Evolutionary conservation across 805 yeast species (phyloP), one percentile per base, ranked within the genome.

Genomic region (Candida lessepsii): DNA sequence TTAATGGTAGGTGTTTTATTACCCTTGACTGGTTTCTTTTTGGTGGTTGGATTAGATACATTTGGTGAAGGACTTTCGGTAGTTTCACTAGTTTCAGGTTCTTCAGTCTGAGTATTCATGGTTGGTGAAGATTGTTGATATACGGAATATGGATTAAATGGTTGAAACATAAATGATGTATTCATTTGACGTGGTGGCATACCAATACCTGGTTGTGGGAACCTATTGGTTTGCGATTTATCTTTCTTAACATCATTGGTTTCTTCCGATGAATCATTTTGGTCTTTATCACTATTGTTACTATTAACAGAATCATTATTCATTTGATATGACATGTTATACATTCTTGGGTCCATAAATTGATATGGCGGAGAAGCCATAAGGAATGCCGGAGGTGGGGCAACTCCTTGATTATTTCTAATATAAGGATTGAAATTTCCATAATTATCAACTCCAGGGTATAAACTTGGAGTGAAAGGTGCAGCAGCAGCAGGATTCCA

Each of bases 401-500:
- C 61, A 11, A 24, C 29, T 3, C 27, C 35, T 24, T 21, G 35
- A 18, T 33, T 24, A 11, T 9, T 35, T 11, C 23, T 21, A 8
- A 29, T 13, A 24, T 26, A 27, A 4, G 23, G 28, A 23, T 25
- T 26, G 14, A 15, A 15, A 19, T 30, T 20, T 3, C 27, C 19
- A 27, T 29, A 26, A 21, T 27, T 44, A 19, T 27, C 39, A 16
- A 25, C 58, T 3, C 27, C 35, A 18, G 51, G 62, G 18, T 33
- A 33, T 15, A 39, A 42, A 20, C 48, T 29, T 16, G 86, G 86
- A 10, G 76, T 75, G 53, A 81, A 81, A 1, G 82, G 63, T 8
- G 79, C 61, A 3, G 84, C 81, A 14, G 81, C 63, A 5, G 83
- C 84, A 0, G 85, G 84, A 55, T 80, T 79, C 86, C 86, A 81